Evolutionary conservation across 2,329 filamentous ascomycete species (phyloP), one percentile per base, ranked within the genome.

Genomic region (Akanthomyces muscarius): DNA sequence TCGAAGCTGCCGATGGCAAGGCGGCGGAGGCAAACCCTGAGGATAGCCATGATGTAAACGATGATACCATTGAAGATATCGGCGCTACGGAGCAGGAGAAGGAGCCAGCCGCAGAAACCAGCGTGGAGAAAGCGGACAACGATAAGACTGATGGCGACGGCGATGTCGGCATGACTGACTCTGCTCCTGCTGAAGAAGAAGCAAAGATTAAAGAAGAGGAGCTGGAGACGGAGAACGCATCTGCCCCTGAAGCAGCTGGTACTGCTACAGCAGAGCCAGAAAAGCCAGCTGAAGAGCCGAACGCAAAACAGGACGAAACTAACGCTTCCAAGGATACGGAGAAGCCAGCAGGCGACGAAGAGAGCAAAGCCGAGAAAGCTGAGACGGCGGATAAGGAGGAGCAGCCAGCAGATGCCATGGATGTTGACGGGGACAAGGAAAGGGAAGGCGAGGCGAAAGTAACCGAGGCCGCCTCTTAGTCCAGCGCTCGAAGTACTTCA

Each of bases 131-230:
- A 14, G 30, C 56, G 42, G 66, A 74, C 44, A 71, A 72, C 21
- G 62, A 69, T 5, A 75, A 75, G 41, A 70, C 77, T 5, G 81
- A 84, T 36, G 72, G 71, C 2, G 81, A 83, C 63, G 81, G 81
- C 14, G 81, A 84, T 67, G 74, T 84, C 7, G 80, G 81, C 11
- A 84, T 84, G 81, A 74, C 72, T 2, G 80, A 78, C 50, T 66
- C 76, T 2, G 71, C 72, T 0, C 65, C 73, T 1, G 67, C 67
- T 11, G 68, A 73, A 14, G 69, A 71, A 47, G 69, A 71, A 25
- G 68, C 74, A n/a, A 67, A 70, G 8, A 76, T 79, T 52, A 78
- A 79, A 63, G 73, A 74, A 38, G 77, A 79, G 47, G 78, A 80
- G 6, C 66, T 66, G 5, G 75, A 79, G 54, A 67, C 70, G 28